phyloP scores from a whole-genome alignment of 2,329 filamentous ascomycete genomes.

The Fusarium acutatum region DNA sequence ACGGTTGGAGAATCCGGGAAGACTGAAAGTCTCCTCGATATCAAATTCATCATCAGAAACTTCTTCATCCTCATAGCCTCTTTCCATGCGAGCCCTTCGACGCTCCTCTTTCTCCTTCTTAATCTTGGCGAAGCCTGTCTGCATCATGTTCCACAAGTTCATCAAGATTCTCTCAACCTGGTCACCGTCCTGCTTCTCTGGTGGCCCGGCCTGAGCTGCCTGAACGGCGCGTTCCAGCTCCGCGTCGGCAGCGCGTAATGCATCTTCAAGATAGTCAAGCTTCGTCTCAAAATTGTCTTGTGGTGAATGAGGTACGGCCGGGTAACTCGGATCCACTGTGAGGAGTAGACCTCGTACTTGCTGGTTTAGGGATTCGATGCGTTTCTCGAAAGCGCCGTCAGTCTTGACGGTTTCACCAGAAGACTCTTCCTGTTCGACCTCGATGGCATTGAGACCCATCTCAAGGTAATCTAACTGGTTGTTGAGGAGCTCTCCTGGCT shows the following conservation, averaged over 20 bases:
- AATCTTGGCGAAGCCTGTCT: slow-evolving; percentile 60
- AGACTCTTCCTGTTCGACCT: slow-evolving; percentile 63
- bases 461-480: slow-evolving; percentile 77
- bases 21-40: slow-evolving; percentile 70
- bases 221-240: slow-evolving; percentile 50
- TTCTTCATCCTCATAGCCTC: slow-evolving; percentile 67
- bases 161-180: slow-evolving; percentile 65
- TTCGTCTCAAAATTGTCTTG: slow-evolving; percentile 71
- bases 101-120: slow-evolving; percentile 64
- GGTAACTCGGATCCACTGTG: slow-evolving; percentile 57
- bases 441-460: slow-evolving; percentile 68
- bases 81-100: slow-evolving; percentile 61
- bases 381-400: slow-evolving; percentile 59
- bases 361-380: slow-evolving; percentile 69
- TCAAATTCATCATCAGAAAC: slow-evolving; percentile 68
- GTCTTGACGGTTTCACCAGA: slow-evolving; percentile 45
- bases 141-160: slow-evolving; percentile 66
- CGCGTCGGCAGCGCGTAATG: slow-evolving; percentile 60
- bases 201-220: slow-evolving; percentile 42
- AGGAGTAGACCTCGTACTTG: slow-evolving; percentile 69
- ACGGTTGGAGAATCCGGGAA: slow-evolving; percentile 79
- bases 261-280: slow-evolving; percentile 71
- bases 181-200: slow-evolving; percentile 46
- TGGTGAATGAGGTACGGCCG: slow-evolving; percentile 65
- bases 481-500: slow-evolving; percentile 58